Conservation (phyloP, 768 basidiomycete genomes). For the Tylopilus sp. region DNA sequence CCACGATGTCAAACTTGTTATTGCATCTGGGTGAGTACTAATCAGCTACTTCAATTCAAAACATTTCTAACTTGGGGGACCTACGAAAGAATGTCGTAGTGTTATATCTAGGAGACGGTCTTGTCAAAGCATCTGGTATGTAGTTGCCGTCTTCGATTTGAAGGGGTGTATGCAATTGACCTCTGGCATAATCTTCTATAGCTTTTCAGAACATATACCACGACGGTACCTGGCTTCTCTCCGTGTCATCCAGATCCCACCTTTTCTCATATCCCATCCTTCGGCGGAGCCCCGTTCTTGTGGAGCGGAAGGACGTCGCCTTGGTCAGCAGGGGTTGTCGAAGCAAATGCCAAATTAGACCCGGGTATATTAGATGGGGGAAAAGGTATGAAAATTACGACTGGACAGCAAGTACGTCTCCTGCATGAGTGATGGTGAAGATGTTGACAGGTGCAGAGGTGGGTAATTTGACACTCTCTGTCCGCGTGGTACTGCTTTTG, state of each 20-base stretch:
- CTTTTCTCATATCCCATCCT: conserved; percentile 10
- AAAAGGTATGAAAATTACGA: conserved; percentile 58
- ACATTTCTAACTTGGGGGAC: conserved; percentile 48
- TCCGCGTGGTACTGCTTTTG: conserved; percentile 9
- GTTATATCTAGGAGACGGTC: conserved; percentile 48
- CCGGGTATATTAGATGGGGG: conserved; percentile 40
- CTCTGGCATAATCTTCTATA: conserved; percentile 61
- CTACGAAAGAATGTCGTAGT: conserved; percentile 41
- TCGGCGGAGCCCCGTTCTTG: conserved; percentile 28
- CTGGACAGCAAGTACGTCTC: conserved; percentile 49
- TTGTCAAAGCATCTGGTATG: conserved; percentile 24
- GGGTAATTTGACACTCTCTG: conserved; percentile 33
- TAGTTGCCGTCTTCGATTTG: neutral
- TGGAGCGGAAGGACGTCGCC: conserved; percentile 48
- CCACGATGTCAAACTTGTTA: neutral
- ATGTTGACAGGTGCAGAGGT: conserved; percentile 47
- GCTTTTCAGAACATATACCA: conserved; percentile 63
- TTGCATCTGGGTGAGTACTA: neutral
- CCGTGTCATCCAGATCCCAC: conserved; percentile 38
- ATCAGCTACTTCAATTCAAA: conserved; percentile 32
- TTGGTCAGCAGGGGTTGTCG: conserved; percentile 47
- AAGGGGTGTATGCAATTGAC: neutral
- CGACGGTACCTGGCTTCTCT: conserved; percentile 60
- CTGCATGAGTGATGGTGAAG: conserved; percentile 6
- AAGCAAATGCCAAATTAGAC: conserved; percentile 47